These are phyloP conservation scores for Pythium coloratum DNA, from an alignment of 352 stramenopile species.

Conservation along the genomic window DNA sequence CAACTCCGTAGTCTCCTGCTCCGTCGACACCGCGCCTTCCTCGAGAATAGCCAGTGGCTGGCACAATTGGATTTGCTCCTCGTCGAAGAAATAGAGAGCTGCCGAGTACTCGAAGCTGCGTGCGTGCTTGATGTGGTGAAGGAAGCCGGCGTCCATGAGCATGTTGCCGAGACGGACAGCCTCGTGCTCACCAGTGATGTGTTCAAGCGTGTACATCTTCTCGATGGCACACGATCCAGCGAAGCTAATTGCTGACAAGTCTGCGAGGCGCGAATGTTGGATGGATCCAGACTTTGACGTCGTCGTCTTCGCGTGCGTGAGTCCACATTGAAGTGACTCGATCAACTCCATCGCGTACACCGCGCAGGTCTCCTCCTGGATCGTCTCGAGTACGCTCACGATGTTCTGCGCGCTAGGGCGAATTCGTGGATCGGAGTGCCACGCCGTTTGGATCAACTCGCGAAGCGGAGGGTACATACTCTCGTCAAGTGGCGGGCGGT, in stretches of 20 bases:
- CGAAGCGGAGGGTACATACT: constrained; percentile 42
- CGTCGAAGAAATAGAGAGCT: constrained; percentile 34
- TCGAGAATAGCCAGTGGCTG: constrained; percentile 27
- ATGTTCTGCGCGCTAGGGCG: constrained; percentile 53
- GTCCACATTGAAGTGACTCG: constrained; percentile 43
- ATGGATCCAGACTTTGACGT: not conserved
- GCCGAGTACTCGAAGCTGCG: constrained; percentile 23
- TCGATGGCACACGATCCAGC: constrained; percentile 24
- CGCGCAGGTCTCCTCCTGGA: constrained; percentile 64
- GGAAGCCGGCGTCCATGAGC: constrained; percentile 38
- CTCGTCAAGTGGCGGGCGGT: constrained; percentile 40
- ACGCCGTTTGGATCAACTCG: constrained; percentile 54
- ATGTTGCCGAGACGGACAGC: constrained; percentile 38
- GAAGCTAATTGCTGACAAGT: constrained; percentile 20
- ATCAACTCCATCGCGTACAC: constrained; percentile 48
- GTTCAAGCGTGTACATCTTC: constrained; percentile 3
- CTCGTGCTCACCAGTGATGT: constrained; percentile 19
- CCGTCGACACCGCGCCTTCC: constrained; percentile 1
- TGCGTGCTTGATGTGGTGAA: constrained; percentile 40
- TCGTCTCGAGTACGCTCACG: constrained; percentile 43
- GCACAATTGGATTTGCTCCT: constrained; percentile 27
- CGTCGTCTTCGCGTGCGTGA: constrained; percentile 13
- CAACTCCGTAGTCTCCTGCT: not conserved
- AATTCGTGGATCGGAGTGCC: constrained; percentile 47
- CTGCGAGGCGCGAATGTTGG: not conserved